Evolutionary conservation across 1,139 yeast genomes (phyloP), one percentile per base, ranked within the genome.

Genomic region (Magnusiomyces clavatus): DNA sequence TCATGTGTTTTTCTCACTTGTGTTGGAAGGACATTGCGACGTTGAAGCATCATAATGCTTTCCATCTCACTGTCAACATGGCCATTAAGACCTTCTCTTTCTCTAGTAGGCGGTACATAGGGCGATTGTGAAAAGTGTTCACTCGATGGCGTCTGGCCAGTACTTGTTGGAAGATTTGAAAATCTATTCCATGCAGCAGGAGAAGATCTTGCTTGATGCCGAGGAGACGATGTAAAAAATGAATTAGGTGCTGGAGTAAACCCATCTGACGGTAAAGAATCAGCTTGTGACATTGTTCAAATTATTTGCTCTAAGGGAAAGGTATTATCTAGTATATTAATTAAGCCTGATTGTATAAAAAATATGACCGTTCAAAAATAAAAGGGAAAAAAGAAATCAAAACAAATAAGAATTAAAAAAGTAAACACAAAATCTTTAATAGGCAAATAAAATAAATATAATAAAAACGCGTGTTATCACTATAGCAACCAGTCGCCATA

Each of bases 1-100:
- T 92, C 98, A 19, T 81, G 80, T 35, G 92, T 96, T 66, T 86
- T 87, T 39, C 95, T 90, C 50, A 90, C 88, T 5, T 58, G 61
- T 12, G 59, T 37, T 20, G 48, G 53, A 24, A 54, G 48, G 12
- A 54, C 46, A 8, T 49, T 37, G 38, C 56, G 34, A 12, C 56
- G 51, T 40, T 51, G 51, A 14, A 48, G 31, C 31, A 24, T 24
- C 31, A 24, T 24, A 24, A 24, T 4, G 31, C 31, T 24, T 24
- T 24, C 31, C 31, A 24, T 24, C 4, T 24, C 31, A 4, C 38
- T 24, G 36, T 46, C 40, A 14, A 38, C 19, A 20, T 17, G 24
- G 8, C 31, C 42, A 29, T 39, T 29, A 2, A 11, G 16, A 41
- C 14, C 29, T 29, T 41, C 16, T 41, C 44, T 41, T 4, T 14